These are phyloP conservation scores for Gypsophila paniculata DNA, from an alignment of 179 eudicot genomes.

Conservation along the genomic window DNA sequence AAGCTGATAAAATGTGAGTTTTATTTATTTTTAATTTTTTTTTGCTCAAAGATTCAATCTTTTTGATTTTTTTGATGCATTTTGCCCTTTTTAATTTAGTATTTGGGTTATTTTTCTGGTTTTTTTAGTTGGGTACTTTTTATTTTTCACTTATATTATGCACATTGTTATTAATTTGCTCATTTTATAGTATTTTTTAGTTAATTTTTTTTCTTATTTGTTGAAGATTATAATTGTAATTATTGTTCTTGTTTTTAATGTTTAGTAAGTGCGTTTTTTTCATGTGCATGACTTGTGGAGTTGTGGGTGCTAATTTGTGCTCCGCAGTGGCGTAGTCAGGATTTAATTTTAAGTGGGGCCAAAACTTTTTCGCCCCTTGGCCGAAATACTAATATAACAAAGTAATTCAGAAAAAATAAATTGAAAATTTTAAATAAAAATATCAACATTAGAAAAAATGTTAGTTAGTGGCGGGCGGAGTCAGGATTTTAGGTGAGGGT, in stretches of 20 bases:
- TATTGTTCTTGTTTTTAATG: too few relatives aligned
- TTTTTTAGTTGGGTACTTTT: slow-evolving; percentile 10
- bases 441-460: too few relatives aligned
- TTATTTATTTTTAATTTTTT: not conserved
- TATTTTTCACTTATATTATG: not conserved
- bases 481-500: too few relatives aligned
- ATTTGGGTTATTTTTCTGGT: slow-evolving; percentile 16
- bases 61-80: not conserved
- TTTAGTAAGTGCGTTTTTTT: not conserved
- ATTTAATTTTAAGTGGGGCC: too few relatives aligned
- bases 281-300: slow-evolving; percentile 17
- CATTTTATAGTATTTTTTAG: not conserved
- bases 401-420: too few relatives aligned
- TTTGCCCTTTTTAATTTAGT: not conserved
- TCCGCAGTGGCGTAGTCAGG: too few relatives aligned
- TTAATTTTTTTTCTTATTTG: not conserved
- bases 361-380: too few relatives aligned
- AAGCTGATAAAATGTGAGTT: slow-evolving; percentile 85
- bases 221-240: not conserved
- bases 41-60: slow-evolving; percentile 5
- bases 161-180: not conserved
- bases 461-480: too few relatives aligned
- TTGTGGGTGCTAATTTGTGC: slow-evolving; percentile 1
- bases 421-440: too few relatives aligned
- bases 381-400: too few relatives aligned